phyloP scores from a whole-genome alignment of 805 yeast species.

The Saccharomycopsis oosterbeekiorum region DNA sequence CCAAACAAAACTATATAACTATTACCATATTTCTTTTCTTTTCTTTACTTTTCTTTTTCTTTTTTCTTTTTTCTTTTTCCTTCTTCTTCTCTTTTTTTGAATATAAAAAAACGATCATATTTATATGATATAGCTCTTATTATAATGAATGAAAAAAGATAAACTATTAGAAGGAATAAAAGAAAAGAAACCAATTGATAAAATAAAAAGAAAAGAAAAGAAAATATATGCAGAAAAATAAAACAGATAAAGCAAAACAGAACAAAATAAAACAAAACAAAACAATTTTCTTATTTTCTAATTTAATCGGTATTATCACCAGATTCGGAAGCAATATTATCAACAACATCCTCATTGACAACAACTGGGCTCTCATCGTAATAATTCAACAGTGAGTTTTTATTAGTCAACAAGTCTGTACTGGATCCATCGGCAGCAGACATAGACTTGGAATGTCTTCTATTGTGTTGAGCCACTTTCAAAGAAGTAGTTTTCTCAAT shows the following conservation, averaged over 20 bases:
- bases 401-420: not conserved
- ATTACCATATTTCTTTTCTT: too few relatives aligned
- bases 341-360: not conserved
- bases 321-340: not conserved
- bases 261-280: not conserved
- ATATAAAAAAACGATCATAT: too few relatives aligned
- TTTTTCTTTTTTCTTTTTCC: not conserved
- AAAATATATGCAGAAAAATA: not conserved
- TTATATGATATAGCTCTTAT: too few relatives aligned
- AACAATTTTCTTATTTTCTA: not conserved
- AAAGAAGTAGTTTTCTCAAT: not conserved
- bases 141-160: not conserved
- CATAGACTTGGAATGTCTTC: slow-evolving; percentile 31
- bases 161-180: not conserved
- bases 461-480: not conserved
- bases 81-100: too few relatives aligned
- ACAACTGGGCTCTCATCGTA: not conserved
- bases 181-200: not conserved
- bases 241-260: not conserved
- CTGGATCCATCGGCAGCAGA: slow-evolving; percentile 25
- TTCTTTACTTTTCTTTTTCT: not conserved
- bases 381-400: not conserved
- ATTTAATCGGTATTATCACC: not conserved
- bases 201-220: not conserved
- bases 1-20: too few relatives aligned